phyloP scores from a whole-genome alignment of 257 asterid genomes.

The Echites panduratus region DNA sequence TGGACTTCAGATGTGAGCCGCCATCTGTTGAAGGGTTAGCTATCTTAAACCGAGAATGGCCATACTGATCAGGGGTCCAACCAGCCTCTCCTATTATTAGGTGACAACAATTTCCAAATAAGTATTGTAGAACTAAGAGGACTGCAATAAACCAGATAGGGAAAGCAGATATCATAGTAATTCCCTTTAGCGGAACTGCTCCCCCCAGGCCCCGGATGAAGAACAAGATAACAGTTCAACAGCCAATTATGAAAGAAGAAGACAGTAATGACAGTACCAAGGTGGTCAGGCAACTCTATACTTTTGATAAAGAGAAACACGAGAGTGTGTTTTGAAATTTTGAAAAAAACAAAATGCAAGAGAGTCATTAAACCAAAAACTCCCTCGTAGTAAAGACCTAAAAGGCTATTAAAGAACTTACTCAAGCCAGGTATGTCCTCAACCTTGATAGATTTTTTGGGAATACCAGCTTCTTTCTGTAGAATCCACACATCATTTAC shows the following conservation, averaged over 20 bases:
- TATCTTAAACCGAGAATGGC: slow-evolving; percentile 76
- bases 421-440: slow-evolving; percentile 95
- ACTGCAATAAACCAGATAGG: background rate
- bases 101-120: slow-evolving; percentile 27
- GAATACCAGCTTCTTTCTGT: slow-evolving; percentile 96
- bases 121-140: slow-evolving; percentile 7
- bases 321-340: background rate
- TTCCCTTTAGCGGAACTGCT: too few relatives aligned
- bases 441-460: slow-evolving; percentile 68
- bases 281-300: background rate
- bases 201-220: background rate
- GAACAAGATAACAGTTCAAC: background rate
- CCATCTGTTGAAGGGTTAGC: slow-evolving; percentile 54
- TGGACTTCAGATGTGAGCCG: slow-evolving; percentile 60
- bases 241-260: background rate
- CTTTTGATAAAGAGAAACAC: background rate
- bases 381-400: background rate
- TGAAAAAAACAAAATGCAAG: background rate
- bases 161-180: too few relatives aligned
- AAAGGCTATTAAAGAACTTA: slow-evolving; percentile 40
- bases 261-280: background rate
- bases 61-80: slow-evolving; percentile 94
- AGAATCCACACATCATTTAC: slow-evolving; percentile 17
- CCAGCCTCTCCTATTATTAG: slow-evolving; percentile 81
- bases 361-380: background rate